phyloP scores from a whole-genome alignment of 1,284 basidiomycete genomes.

The Bondarzewia mesenterica region DNA sequence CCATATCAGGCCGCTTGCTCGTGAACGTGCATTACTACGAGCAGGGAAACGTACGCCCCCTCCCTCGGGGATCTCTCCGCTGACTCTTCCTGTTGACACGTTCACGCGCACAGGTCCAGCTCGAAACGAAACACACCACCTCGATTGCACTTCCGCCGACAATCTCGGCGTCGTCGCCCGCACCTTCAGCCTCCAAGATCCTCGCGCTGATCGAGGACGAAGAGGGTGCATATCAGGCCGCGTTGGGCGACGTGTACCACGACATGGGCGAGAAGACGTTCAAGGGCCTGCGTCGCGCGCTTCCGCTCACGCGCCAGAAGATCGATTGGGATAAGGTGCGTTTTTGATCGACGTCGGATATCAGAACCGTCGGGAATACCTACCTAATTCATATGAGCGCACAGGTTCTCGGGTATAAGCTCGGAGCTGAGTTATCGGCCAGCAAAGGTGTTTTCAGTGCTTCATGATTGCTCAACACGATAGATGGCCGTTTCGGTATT shows the following conservation, averaged over 20 bases:
- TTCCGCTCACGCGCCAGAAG: constrained; percentile 90
- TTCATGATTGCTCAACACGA: constrained; percentile 12
- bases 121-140: constrained; percentile 66
- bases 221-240: constrained; percentile 71
- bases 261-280: constrained; percentile 89
- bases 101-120: constrained; percentile 63
- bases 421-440: constrained; percentile 76
- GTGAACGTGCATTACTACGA: constrained; percentile 94
- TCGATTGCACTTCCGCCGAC: constrained; percentile 58
- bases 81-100: constrained; percentile 1
- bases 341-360: neutral
- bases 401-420: constrained; percentile 76
- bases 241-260: constrained; percentile 74
- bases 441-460: constrained; percentile 54
- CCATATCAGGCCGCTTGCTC: constrained; percentile 56
- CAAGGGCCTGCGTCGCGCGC: constrained; percentile 78
- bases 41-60: constrained; percentile 74
- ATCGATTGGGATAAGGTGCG: constrained; percentile 89
- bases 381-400: neutral
- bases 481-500: no score
- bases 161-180: constrained; percentile 40
- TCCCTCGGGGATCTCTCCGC: neutral
- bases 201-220: constrained; percentile 75
- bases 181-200: constrained; percentile 59
- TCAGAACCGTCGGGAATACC: neutral